Conservation (phyloP, 2,329 filamentous ascomycete species). For the Penicillium sp. region DNA sequence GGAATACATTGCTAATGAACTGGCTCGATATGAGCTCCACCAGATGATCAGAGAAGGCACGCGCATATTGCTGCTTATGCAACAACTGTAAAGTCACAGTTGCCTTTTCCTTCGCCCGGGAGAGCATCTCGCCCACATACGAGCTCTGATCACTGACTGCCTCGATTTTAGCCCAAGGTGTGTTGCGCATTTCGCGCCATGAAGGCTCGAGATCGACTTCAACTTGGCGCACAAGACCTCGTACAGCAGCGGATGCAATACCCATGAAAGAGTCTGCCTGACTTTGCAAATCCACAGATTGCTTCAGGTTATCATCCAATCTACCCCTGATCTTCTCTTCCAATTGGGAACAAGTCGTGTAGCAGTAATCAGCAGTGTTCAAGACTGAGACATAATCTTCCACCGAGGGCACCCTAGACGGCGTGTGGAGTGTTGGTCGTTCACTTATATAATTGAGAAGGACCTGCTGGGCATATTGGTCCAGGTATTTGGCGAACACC, state of each 20-base stretch:
- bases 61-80: constrained; percentile 87
- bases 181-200: constrained; percentile 97
- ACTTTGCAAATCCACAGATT: constrained; percentile 81
- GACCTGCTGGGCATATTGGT: constrained; percentile 93
- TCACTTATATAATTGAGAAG: constrained; percentile 71
- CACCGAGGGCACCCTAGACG: constrained; percentile 53
- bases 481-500: constrained; percentile 87
- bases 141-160: constrained; percentile 89
- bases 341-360: constrained; percentile 85
- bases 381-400: constrained; percentile 83
- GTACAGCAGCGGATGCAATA: constrained; percentile 83
- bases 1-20: constrained; percentile 81
- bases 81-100: constrained; percentile 74
- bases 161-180: constrained; percentile 91
- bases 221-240: constrained; percentile 79
- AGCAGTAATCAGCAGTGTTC: constrained; percentile 98
- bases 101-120: constrained; percentile 68
- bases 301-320: constrained; percentile 74
- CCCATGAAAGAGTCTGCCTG: constrained; percentile 95
- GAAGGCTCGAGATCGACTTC: constrained; percentile 79
- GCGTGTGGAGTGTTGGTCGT: constrained; percentile 54
- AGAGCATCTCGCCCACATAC: constrained; percentile 80
- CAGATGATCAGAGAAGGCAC: constrained; percentile 94
- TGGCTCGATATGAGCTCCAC: constrained; percentile 79
- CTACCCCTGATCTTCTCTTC: constrained; percentile 92